Conservation (phyloP, 177 flowering plant species). For the Vitis hybrid region DNA sequence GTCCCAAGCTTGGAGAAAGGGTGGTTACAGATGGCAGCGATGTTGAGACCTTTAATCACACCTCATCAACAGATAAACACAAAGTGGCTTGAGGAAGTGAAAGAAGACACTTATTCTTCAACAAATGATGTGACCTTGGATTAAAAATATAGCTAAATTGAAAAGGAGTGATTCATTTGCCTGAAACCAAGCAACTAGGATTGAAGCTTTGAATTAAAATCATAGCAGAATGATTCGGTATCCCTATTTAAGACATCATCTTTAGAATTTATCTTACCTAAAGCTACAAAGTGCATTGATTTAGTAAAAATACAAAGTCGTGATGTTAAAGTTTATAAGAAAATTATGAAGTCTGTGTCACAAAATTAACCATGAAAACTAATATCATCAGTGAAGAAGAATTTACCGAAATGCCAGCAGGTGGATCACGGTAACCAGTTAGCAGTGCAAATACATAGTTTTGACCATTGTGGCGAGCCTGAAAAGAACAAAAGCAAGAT, state of each 20-base stretch:
- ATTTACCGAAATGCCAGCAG: slow-evolving; percentile 68
- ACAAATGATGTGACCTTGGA: not conserved
- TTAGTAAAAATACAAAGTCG: too few species aligned
- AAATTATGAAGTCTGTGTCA: too few species aligned
- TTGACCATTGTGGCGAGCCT: slow-evolving; percentile 86
- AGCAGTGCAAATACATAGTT: slow-evolving; percentile 73
- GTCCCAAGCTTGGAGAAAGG: not conserved
- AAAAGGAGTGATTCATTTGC: too few species aligned
- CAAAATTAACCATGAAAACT: not conserved
- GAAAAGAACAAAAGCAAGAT: slow-evolving; percentile 16
- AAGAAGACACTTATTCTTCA: not conserved
- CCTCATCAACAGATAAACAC: not conserved
- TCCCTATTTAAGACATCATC: too few species aligned
- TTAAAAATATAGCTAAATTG: not conserved
- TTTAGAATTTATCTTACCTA: too few species aligned
- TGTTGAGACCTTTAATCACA: not conserved
- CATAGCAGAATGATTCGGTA: too few species aligned
- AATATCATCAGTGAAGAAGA: slow-evolving; percentile 7
- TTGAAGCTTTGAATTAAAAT: too few species aligned
- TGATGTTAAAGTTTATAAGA: too few species aligned
- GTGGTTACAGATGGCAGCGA: not conserved
- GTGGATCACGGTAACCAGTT: slow-evolving; percentile 81
- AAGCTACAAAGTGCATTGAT: too few species aligned
- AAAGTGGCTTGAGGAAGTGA: not conserved
- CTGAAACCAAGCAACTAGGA: too few species aligned